These are phyloP conservation scores for Sindora glabra DNA, from an alignment of 306 rosid species.

Conservation along the genomic window DNA sequence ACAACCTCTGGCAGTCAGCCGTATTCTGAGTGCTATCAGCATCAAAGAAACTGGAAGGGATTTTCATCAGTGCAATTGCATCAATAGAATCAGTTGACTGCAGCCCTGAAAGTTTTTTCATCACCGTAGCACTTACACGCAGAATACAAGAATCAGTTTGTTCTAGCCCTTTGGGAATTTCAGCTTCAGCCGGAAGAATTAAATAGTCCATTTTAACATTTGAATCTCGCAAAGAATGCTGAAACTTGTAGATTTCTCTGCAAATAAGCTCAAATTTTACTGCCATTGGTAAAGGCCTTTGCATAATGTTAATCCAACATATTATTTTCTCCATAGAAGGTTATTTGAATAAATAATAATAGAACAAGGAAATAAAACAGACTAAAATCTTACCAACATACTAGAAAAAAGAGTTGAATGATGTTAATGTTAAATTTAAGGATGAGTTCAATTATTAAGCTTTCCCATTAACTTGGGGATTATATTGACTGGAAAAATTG, in stretches of 20 bases:
- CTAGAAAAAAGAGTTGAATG: background rate
- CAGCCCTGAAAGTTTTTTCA: constrained; percentile 74
- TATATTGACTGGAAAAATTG: background rate
- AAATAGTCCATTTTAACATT: constrained; percentile 52
- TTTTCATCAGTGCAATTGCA: constrained; percentile 69
- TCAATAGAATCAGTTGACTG: constrained; percentile 67
- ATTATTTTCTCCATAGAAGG: background rate
- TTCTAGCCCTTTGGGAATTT: constrained; percentile 51
- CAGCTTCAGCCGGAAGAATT: constrained; percentile 60
- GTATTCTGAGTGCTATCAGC: constrained; percentile 28
- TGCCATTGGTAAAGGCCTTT: background rate
- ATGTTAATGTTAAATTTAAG: background rate
- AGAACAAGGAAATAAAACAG: background rate
- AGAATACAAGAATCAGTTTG: constrained; percentile 36
- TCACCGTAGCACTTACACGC: constrained; percentile 57
- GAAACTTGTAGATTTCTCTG: constrained; percentile 80
- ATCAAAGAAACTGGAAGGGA: constrained; percentile 50
- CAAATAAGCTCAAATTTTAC: constrained; percentile 11
- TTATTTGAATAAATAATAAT: too few species aligned
- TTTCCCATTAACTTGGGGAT: background rate
- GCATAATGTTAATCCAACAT: background rate
- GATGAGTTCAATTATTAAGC: background rate
- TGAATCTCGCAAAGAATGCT: constrained; percentile 40
- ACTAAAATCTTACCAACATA: background rate
- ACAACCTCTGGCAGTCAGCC: constrained; percentile 40